Base-by-base conservation (phyloP, 306 rosid genomes). In the Lotus japonicus region DNA sequence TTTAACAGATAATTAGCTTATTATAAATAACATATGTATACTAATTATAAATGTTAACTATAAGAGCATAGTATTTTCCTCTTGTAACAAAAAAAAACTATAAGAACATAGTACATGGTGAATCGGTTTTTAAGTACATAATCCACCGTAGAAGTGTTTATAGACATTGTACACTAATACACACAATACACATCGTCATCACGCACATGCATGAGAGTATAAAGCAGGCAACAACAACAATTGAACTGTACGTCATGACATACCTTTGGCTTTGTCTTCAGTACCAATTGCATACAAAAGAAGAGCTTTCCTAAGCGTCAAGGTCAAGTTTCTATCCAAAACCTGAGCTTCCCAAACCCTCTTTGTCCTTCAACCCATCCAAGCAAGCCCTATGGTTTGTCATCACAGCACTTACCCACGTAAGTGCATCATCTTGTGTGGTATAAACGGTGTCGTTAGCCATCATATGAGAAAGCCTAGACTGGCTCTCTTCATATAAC, bases 401-500 rank as follows among this genome's bases (percentile, higher is more conserved):
- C 68, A 82, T 69, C 51, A 89, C 60, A 7, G 73, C 77, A 64
- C 88, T 84, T 1, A 86, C 67, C 96, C 96, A 84, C 0, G 79
- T 75, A 12, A 64, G 55, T 2, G 77, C 88, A 76, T 89, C 90
- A 4, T n/a, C n/a, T n/a, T 80, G 75, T 3, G 41, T 64, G 8
- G 60, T 51, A 53, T 83, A 76, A 38, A 5, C 19, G 7, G 33
- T 58, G 11, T 64, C 41, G 0, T 23, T 13, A 23, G 70, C 56
- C 23, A 83, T 28, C 75, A 89, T 58, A 35, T 67, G 56, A 35
- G 62, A 15, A 4, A 86, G 81, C 59, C 80, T 42, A 2, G 11
- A 36, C 78, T 79, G 82, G 28, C 96, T 86, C 66, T 89, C 88
- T 7, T 72, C 84, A 52, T 86, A 89, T 18, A 89, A 85, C 58